These are phyloP conservation scores for Komagataella mondaviorum DNA, from an alignment of 805 yeast species.

Conservation along the genomic window DNA sequence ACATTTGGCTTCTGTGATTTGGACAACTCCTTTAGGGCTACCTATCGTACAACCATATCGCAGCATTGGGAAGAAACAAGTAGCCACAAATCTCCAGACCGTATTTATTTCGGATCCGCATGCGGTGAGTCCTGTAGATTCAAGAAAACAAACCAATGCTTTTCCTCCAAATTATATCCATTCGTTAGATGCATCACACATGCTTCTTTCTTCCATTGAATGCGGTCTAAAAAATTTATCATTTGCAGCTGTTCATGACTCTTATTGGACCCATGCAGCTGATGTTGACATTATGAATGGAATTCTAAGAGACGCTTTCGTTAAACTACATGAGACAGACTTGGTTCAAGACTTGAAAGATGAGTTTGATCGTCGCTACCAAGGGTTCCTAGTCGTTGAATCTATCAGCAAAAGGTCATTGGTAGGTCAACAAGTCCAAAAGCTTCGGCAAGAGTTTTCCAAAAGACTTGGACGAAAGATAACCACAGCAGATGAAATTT, in stretches of 20 bases:
- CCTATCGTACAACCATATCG: slow-evolving; percentile 98
- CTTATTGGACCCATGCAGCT: slow-evolving; percentile 95
- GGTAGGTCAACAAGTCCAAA: slow-evolving; percentile 34
- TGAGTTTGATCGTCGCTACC: slow-evolving; percentile 76
- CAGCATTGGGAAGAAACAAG: slow-evolving; percentile 44
- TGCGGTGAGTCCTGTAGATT: slow-evolving; percentile 66
- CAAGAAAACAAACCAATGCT: slow-evolving; percentile 83
- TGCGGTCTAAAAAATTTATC: slow-evolving; percentile 53
- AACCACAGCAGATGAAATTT: slow-evolving; percentile 61
- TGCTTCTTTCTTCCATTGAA: slow-evolving; percentile 77
- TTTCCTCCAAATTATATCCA: slow-evolving; percentile 95
- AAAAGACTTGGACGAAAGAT: slow-evolving; percentile 37
- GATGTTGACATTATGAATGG: slow-evolving; percentile 64
- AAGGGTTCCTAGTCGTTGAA: slow-evolving; percentile 49
- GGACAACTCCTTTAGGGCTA: slow-evolving; percentile 94
- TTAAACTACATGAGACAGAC: slow-evolving; percentile 62
- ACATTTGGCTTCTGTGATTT: slow-evolving; percentile 77
- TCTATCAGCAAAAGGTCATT: slow-evolving; percentile 37
- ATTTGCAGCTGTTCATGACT: slow-evolving; percentile 95
- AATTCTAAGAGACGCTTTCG: slow-evolving; percentile 65
- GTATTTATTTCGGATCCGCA: slow-evolving; percentile 86
- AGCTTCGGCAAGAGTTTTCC: slow-evolving; percentile 34
- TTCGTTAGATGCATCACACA: slow-evolving; percentile 93
- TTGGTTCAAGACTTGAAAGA: slow-evolving; percentile 54
- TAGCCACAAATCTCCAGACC: slow-evolving; percentile 77